Evolutionary conservation across 495 filamentous ascomycete genomes (phyloP).

Genomic region (Penicillium pancosmium): DNA sequence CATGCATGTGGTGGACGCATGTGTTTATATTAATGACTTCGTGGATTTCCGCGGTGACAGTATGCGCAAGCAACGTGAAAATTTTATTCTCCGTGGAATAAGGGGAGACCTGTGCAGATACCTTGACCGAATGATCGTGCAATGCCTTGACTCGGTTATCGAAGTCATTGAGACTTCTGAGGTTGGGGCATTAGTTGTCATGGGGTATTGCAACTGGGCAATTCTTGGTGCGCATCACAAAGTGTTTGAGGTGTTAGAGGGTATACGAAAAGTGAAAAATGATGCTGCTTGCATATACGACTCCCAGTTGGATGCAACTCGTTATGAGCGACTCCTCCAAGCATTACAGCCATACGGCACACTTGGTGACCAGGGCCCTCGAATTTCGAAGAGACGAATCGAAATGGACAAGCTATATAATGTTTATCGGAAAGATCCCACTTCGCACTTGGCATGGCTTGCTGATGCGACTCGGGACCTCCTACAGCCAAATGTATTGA

Average conservation of each 20-base stretch:
- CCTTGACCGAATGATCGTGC: conserved; percentile 14
- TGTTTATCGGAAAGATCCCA: conserved; percentile 9
- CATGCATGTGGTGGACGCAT: conserved; percentile 11
- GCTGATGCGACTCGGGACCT: conserved; percentile 29
- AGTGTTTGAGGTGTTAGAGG: conserved; percentile 21
- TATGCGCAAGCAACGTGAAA: conserved; percentile 25
- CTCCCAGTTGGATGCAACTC: not conserved
- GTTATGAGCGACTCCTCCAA: conserved; percentile 18
- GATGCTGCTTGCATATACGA: conserved; percentile 11
- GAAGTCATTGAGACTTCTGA: conserved; percentile 9
- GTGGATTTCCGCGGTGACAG: conserved; percentile 27
- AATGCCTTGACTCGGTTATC: conserved; percentile 9
- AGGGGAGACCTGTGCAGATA: conserved; percentile 19
- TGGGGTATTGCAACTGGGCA: conserved; percentile 31
- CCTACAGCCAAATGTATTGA: conserved; percentile 21
- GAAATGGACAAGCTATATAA: conserved; percentile 24
- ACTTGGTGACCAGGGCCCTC: conserved; percentile 13
- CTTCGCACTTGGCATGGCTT: conserved; percentile 25
- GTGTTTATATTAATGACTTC: conserved; percentile 22
- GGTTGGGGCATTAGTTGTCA: conserved; percentile 15
- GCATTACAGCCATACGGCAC: conserved; percentile 24
- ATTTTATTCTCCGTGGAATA: conserved; percentile 23
- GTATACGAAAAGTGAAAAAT: not conserved
- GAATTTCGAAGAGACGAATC: conserved; percentile 11
- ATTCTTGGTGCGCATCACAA: conserved; percentile 30